These are phyloP conservation scores for Xerocomellus intermedius DNA, from an alignment of 768 basidiomycete species.

Conservation along the genomic window DNA sequence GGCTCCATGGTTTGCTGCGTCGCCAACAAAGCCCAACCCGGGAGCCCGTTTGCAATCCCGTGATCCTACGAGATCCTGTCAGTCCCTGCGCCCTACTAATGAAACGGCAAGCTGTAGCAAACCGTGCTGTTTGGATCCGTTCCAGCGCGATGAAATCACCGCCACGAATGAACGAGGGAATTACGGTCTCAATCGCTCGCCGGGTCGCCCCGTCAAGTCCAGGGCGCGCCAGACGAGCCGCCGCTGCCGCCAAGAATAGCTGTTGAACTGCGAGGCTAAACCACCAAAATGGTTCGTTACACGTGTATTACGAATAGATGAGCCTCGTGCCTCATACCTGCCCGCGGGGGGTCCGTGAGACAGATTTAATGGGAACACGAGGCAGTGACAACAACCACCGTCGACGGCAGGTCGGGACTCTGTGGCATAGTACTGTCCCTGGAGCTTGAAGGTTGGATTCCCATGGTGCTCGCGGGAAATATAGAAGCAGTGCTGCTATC, in stretches of 20 bases:
- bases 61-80: slow-evolving; percentile 22
- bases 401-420: slow-evolving; percentile 5
- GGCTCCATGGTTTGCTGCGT: slow-evolving; percentile 12
- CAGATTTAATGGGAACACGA: slow-evolving; percentile 27
- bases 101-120: slow-evolving; percentile 14
- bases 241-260: not conserved
- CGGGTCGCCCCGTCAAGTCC: not conserved
- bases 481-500: slow-evolving; percentile 8
- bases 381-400: slow-evolving; percentile 18
- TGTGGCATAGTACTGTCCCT: slow-evolving; percentile 4
- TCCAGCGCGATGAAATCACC: slow-evolving; percentile 6
- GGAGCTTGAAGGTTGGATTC: not conserved
- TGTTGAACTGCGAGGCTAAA: slow-evolving; percentile 8
- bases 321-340: slow-evolving; percentile 18
- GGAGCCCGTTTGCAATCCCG: slow-evolving; percentile 15
- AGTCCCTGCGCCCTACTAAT: slow-evolving; percentile 8
- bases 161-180: slow-evolving; percentile 5
- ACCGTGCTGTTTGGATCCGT: slow-evolving; percentile 14
- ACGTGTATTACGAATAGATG: slow-evolving; percentile 20
- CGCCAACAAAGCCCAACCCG: slow-evolving; percentile 15
- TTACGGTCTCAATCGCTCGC: not conserved
- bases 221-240: not conserved
- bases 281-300: slow-evolving; percentile 14
- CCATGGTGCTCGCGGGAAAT: slow-evolving; percentile 4
- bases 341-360: slow-evolving; percentile 17